Base-by-base conservation (phyloP, 805 yeast species). In the Metschnikowia anglica region DNA sequence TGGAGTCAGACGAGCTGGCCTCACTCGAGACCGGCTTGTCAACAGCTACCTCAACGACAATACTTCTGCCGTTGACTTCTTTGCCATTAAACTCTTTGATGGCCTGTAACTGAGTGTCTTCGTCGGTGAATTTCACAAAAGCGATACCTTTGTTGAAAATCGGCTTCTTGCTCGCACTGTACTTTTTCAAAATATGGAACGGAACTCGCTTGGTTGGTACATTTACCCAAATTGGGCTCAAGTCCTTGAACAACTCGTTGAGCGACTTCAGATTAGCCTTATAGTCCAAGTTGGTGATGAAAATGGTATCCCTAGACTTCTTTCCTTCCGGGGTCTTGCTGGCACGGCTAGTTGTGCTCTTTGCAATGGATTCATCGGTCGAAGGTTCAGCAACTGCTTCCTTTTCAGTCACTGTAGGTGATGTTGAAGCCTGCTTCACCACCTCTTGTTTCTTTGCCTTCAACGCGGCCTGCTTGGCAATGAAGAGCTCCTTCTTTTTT, bases 21-120 rank as follows among this genome's bases (percentile, higher is more conserved):
- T 17, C 48, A 21, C 45, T 45, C 24, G 55, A 44, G 29, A 54
- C 50, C 49, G 73, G 68, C 9, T 81, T 70, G 55, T 83, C 87
- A 49, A 85, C 76, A 16, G 96, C 96, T 53, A 83, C 76, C 51
- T 82, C 83, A 46, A 85, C 88, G 34, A 75, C 66, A 45, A 89
- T 66, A 37, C 71, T 72, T 61, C 86, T 77, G 38, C 85, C 96
- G 47, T 79, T 78, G 53, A 84, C 66, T 39, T 72, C 75, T 24
- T 31, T 73, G 40, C 88, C 95, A 50, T 84, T 75, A 62, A 81
- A 81, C 56, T 79, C 77, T 27, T 73, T 79, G 47, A 87, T 78
- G n/a, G 95, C 96, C 59, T 72, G 68, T 56, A 75, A 65, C 56
- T 88, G 95, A 34, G 73, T 72, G 37, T 77, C 85, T 51, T 81